phyloP scores from a whole-genome alignment of 495 filamentous ascomycete species.

The Hyaloscypha hepaticicola region DNA sequence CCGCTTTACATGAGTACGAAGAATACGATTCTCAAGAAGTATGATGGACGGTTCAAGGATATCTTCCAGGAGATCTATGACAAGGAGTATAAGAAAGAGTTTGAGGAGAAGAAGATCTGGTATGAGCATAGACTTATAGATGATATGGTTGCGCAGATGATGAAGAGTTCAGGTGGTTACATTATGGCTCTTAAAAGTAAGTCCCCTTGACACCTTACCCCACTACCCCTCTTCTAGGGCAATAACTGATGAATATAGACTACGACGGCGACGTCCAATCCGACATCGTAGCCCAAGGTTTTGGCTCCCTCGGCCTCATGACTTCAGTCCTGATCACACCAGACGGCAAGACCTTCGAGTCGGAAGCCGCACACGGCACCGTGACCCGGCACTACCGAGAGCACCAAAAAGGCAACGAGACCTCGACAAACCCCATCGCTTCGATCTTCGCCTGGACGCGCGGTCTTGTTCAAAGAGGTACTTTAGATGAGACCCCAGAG shows the following conservation, averaged over 20 bases:
- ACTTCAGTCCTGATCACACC: constrained; percentile 95
- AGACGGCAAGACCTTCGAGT: constrained; percentile 92
- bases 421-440: constrained; percentile 97
- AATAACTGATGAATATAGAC: constrained; percentile 51
- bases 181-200: constrained; percentile 97
- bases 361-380: constrained; percentile 96
- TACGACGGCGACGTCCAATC: constrained; percentile 99
- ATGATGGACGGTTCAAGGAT: constrained; percentile 98
- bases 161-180: constrained; percentile 93
- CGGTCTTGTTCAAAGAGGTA: constrained; percentile 87
- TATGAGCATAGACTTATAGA: constrained; percentile 99
- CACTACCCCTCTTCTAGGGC: background rate
- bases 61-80: constrained; percentile 99
- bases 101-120: constrained; percentile 91
- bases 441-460: constrained; percentile 99
- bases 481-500: constrained; percentile 85
- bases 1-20: constrained; percentile 99
- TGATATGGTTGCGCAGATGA: constrained; percentile 99
- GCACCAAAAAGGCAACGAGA: constrained; percentile 95
- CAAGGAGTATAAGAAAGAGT: constrained; percentile 77
- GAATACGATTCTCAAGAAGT: constrained; percentile 99
- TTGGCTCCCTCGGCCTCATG: constrained; percentile 97
- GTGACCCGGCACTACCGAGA: constrained; percentile 98
- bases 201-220: constrained; percentile 34
- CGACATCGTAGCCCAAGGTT: constrained; percentile 96